These are phyloP conservation scores for Epithele typhae DNA, from an alignment of 768 basidiomycete species.

Conservation along the genomic window DNA sequence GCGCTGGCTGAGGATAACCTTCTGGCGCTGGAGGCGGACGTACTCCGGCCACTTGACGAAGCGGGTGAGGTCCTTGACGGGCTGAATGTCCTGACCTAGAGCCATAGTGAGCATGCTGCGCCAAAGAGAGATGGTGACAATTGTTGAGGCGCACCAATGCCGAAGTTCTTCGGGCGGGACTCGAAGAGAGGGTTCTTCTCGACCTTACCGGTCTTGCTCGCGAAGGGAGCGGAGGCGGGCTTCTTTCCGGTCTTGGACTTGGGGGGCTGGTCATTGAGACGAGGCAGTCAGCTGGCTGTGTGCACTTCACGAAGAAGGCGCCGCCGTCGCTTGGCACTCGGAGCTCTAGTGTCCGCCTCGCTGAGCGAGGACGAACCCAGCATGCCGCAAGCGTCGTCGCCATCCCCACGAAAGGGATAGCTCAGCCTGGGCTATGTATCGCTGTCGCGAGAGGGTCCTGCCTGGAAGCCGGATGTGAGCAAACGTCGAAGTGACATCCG, in stretches of 20 bases:
- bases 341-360: slow-evolving; percentile 46
- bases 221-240: slow-evolving; percentile 80
- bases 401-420: slow-evolving; percentile 15
- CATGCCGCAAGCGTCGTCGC: slow-evolving; percentile 37
- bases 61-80: slow-evolving; percentile 85
- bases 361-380: slow-evolving; percentile 34
- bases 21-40: slow-evolving; percentile 95
- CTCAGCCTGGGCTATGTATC: slow-evolving; percentile 31
- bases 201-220: slow-evolving; percentile 64
- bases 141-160: slow-evolving; percentile 62
- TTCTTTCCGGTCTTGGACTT: slow-evolving; percentile 73
- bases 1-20: slow-evolving; percentile 96
- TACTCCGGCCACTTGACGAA: slow-evolving; percentile 99
- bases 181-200: slow-evolving; percentile 98
- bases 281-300: slow-evolving; percentile 34
- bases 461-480: not conserved
- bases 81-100: slow-evolving; percentile 90
- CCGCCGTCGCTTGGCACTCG: slow-evolving; percentile 36
- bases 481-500: slow-evolving; percentile 8
- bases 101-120: not conserved
- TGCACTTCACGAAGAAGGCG: slow-evolving; percentile 22
- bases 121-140: not conserved
- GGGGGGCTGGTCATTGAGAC: slow-evolving; percentile 90
- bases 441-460: slow-evolving; percentile 13
- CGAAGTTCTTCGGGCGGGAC: slow-evolving; percentile 85